Base-by-base conservation (phyloP, 441 rosid genomes). In the Metrosideros polymorpha region DNA sequence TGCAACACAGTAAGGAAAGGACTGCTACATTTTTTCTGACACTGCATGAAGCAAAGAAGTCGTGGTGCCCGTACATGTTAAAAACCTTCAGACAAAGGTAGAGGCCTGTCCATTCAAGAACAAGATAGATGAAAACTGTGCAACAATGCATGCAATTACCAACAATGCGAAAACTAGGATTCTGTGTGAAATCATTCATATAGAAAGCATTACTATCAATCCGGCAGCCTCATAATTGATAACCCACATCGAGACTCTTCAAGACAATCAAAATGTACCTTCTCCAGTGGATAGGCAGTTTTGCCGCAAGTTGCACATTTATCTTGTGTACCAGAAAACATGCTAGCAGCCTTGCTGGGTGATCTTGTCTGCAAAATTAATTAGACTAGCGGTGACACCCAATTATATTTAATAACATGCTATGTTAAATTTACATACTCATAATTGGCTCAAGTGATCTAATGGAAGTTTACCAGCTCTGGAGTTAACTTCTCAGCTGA, bases 251-350 rank as follows among this genome's bases (percentile, higher is more conserved):
- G 9, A 29, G 39, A 22, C 57, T 82, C 30, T 51, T 27, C 19
- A 82, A 85, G 86, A 76, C 51, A 77, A 25, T 12, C 29, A 50
- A 52, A 63, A 76, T 47, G 39, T 89, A 96, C 99, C 99, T 96
- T 98, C 91, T 98, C 99, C 29, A 98, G 92, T 3, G 99, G 99
- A 89, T 98, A 98, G 52, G 96, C 99, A 39, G 99, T 98, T 95
- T 95, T 98, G 83, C 94, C 94, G 89, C 99, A 96, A 84, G 98
- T 93, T 83, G 98, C 98, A 42, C 99, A 96, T 86, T 98, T 98
- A 84, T 98, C 99, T 90, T 92, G 98, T 2, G 99, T 96, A 85
- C 99, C 99, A 50, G 98, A 96, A 87, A 98, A 96, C 98, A 95
- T 95, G 88, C 97, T 84, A 77, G 98, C 99, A 57, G 97, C 94